These are phyloP conservation scores for Tuber melanosporum DNA, from an alignment of 495 filamentous ascomycete species.

Conservation along the genomic window DNA sequence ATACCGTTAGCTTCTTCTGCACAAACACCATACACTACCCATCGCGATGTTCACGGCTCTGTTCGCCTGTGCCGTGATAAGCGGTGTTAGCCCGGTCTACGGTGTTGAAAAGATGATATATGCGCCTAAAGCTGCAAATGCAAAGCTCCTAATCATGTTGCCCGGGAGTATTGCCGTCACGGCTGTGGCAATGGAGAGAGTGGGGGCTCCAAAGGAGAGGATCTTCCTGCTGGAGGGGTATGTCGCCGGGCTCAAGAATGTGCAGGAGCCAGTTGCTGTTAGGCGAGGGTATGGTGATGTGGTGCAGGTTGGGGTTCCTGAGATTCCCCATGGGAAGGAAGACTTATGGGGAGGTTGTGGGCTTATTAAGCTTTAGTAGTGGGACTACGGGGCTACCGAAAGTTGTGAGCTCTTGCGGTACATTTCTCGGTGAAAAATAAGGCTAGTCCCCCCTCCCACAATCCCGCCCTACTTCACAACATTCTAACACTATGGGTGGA, in stretches of 20 bases:
- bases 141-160: constrained; percentile 54
- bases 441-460: not conserved
- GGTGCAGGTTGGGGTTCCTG: constrained; percentile 46
- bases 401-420: constrained; percentile 42
- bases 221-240: constrained; percentile 55
- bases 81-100: constrained; percentile 55
- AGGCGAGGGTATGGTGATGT: constrained; percentile 40
- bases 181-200: constrained; percentile 49
- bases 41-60: constrained; percentile 53
- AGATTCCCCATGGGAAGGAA: constrained; percentile 50
- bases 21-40: constrained; percentile 57
- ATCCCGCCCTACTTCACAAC: not conserved
- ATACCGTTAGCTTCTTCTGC: constrained; percentile 54
- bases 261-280: constrained; percentile 49
- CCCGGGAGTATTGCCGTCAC: constrained; percentile 50
- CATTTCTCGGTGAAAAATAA: no score
- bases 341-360: constrained; percentile 48
- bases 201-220: constrained; percentile 48
- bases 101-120: constrained; percentile 59
- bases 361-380: constrained; percentile 48
- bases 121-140: constrained; percentile 51
- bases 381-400: constrained; percentile 52
- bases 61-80: constrained; percentile 51
- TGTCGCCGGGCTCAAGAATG: constrained; percentile 47
- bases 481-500: constrained; percentile 8